These are phyloP conservation scores for Xanthoceras sorbifolium DNA, from an alignment of 345 rosid species.

Conservation along the genomic window DNA sequence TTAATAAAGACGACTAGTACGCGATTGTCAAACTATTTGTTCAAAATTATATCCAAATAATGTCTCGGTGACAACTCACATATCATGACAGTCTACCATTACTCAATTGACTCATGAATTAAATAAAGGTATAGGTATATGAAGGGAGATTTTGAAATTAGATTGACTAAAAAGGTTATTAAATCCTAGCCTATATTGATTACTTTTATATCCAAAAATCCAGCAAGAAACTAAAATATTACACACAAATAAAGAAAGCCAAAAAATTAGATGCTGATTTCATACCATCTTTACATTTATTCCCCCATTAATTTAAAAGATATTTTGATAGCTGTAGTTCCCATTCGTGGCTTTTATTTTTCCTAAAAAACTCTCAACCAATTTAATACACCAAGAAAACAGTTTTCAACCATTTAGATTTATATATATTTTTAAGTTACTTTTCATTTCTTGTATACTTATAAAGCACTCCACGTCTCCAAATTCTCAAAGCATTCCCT, in stretches of 20 bases:
- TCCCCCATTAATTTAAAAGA: neutral
- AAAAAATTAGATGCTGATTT: neutral
- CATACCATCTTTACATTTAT: neutral
- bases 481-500: neutral
- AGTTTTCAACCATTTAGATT: conserved; percentile 3
- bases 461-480: conserved; percentile 3
- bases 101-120: too few relatives aligned
- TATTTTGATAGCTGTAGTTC: neutral
- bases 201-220: neutral
- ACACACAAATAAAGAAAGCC: too few relatives aligned
- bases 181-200: too few relatives aligned
- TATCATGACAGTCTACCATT: too few relatives aligned
- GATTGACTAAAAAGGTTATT: too few relatives aligned
- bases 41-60: too few relatives aligned
- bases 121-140: too few relatives aligned
- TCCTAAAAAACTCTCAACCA: neutral
- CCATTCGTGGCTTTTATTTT: neutral
- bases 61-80: too few relatives aligned
- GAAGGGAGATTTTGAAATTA: too few relatives aligned
- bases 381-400: neutral
- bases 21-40: too few relatives aligned
- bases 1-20: too few relatives aligned
- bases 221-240: neutral
- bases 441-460: neutral
- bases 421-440: neutral